Conservation (phyloP, 1,139 yeast genomes). For the Candida anutae region DNA sequence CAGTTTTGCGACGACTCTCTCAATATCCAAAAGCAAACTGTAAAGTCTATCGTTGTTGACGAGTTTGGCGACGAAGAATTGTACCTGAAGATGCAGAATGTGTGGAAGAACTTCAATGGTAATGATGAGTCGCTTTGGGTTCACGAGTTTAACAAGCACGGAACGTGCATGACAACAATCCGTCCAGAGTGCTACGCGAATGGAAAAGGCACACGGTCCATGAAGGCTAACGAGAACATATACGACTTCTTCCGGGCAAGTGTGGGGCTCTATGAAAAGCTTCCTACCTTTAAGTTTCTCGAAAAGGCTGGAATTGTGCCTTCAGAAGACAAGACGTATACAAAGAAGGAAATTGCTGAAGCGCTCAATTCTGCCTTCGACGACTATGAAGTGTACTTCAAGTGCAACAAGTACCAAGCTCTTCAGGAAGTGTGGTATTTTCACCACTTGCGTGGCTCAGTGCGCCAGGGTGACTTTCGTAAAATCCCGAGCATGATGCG, state of each 20-base stretch:
- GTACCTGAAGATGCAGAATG: conserved; percentile 45
- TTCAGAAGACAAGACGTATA: conserved; percentile 50
- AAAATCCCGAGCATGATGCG: conserved; percentile 53
- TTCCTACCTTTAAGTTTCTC: conserved; percentile 70
- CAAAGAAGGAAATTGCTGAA: conserved; percentile 52
- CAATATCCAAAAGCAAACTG: conserved; percentile 42
- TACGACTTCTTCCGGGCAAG: conserved; percentile 72
- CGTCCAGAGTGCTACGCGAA: conserved; percentile 57
- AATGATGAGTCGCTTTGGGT: conserved; percentile 74
- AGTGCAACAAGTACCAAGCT: conserved; percentile 61
- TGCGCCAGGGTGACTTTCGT: conserved; percentile 54
- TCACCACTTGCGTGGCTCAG: conserved; percentile 71
- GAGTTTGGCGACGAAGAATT: conserved; percentile 45
- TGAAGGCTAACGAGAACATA: conserved; percentile 48
- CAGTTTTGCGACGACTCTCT: conserved; percentile 63
- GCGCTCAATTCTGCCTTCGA: conserved; percentile 55
- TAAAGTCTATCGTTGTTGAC: conserved; percentile 37
- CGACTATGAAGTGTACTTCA: conserved; percentile 58
- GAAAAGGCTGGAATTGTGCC: conserved; percentile 64
- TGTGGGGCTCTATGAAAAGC: conserved; percentile 50
- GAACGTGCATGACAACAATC: conserved; percentile 81
- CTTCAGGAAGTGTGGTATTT: conserved; percentile 89
- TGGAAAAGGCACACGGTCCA: conserved; percentile 22
- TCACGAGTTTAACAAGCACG: conserved; percentile 94
- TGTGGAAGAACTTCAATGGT: conserved; percentile 79